phyloP scores from a whole-genome alignment of 2,329 filamentous ascomycete species.

The Pseudogymnoascus sp. region DNA sequence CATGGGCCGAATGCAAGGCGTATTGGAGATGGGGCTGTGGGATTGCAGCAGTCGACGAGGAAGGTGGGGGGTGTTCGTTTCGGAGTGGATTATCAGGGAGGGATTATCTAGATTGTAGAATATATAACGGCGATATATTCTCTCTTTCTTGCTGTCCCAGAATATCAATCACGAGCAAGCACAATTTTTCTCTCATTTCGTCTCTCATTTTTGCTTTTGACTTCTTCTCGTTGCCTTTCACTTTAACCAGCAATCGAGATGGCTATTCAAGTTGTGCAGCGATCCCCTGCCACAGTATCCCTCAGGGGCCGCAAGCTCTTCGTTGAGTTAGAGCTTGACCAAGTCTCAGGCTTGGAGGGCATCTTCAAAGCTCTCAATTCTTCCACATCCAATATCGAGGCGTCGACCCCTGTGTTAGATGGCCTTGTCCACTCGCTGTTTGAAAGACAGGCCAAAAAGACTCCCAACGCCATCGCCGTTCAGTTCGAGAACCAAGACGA shows the following conservation, averaged over 20 bases:
- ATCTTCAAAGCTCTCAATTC: neutral
- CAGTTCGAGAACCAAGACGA: constrained; percentile 4
- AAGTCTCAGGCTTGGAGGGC: neutral
- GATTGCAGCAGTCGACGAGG: neutral
- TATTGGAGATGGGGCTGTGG: neutral
- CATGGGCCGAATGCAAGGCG: neutral
- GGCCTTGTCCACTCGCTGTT: neutral
- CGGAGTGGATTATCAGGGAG: neutral
- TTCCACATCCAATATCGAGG: neutral
- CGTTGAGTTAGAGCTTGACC: constrained; percentile 2
- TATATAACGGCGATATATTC: neutral
- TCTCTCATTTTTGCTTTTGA: neutral
- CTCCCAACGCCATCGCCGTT: neutral
- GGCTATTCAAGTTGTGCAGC: constrained; percentile 1
- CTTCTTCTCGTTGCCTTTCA: neutral
- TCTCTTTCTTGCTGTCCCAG: neutral
- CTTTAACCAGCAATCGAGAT: neutral
- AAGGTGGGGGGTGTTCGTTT: neutral
- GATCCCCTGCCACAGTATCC: neutral
- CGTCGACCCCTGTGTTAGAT: neutral
- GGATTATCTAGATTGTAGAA: neutral
- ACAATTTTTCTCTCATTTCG: neutral
- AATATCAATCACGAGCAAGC: neutral
- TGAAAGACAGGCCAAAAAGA: neutral
- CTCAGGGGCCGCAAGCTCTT: neutral